Percentiles rank a stretch among this genome's conserved stretches.
Evolutionary conservation across 306 rosid species (phyloP).

Genomic region (Canavalia gladiata): DNA sequence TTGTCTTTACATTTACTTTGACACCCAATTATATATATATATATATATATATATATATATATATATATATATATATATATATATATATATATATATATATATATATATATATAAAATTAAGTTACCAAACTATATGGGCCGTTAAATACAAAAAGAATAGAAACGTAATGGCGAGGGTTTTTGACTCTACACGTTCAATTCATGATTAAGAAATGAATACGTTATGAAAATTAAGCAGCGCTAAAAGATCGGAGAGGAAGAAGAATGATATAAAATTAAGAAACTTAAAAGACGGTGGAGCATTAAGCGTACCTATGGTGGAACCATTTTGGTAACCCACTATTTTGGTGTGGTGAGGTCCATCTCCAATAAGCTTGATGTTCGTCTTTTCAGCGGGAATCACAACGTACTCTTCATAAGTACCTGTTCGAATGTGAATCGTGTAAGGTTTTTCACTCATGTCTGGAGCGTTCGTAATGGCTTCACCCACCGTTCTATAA

Average conservation of each 20-base stretch:
- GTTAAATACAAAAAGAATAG: not conserved
- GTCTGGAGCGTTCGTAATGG: conserved; percentile 47
- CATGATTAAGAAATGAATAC: not conserved
- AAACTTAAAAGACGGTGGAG: not conserved
- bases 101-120: too few species aligned
- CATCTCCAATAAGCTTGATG: conserved; percentile 47
- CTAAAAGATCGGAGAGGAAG: not conserved
- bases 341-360: conserved; percentile 37
- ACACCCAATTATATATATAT: not conserved
- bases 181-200: not conserved
- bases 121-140: not conserved
- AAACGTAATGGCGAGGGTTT: not conserved
- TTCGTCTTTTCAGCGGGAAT: conserved; percentile 47
- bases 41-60: too few species aligned
- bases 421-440: conserved; percentile 48
- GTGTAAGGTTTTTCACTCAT: conserved; percentile 12
- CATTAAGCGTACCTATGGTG: conserved; percentile 45
- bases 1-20: not conserved
- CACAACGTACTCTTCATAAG: conserved; percentile 46
- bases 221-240: not conserved
- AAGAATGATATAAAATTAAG: not conserved
- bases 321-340: conserved; percentile 40
- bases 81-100: too few species aligned
- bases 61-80: too few species aligned
- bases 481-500: conserved; percentile 48